A percentile compares a stretch with the other conserved stretches of the same genome.
phyloP scores from a whole-genome alignment of 345 rosid genomes.

The Cochlearia excelsa region DNA sequence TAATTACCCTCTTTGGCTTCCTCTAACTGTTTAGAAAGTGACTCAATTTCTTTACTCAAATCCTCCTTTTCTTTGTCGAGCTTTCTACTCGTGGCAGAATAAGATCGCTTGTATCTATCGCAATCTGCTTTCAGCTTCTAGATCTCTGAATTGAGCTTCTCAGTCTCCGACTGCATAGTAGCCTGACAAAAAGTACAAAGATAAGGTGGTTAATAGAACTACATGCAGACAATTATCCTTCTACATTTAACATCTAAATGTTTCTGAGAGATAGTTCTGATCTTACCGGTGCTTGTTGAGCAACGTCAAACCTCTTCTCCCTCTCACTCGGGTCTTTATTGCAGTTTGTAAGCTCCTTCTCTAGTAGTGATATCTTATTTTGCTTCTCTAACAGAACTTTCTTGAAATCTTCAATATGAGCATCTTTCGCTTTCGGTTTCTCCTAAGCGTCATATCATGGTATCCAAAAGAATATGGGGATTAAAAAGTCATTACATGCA shows the following conservation, averaged over 20 bases:
- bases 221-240: constrained; percentile 4
- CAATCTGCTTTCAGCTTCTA: constrained; percentile 23
- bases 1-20: constrained; percentile 78
- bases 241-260: constrained; percentile 6
- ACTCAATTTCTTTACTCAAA: constrained; percentile 58
- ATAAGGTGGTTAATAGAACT: constrained; percentile 20
- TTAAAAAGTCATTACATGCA: not conserved
- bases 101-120: constrained; percentile 13
- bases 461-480: not conserved
- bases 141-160: constrained; percentile 49
- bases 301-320: constrained; percentile 60
- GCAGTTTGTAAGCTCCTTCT: constrained; percentile 66
- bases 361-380: constrained; percentile 55
- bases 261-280: constrained; percentile 4
- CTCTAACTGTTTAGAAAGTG: constrained; percentile 74
- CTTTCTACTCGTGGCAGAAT: constrained; percentile 24
- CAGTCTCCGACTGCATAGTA: constrained; percentile 48
- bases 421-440: constrained; percentile 60
- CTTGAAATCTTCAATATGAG: constrained; percentile 55
- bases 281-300: constrained; percentile 63
- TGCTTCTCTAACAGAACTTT: constrained; percentile 50
- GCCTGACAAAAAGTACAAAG: constrained; percentile 38
- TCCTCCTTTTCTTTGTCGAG: constrained; percentile 71
- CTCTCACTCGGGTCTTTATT: constrained; percentile 56
- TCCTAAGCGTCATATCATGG: constrained; percentile 44